These are phyloP conservation scores for Pelargonium cotyledonis DNA, from an alignment of 441 rosid species.

Conservation along the genomic window DNA sequence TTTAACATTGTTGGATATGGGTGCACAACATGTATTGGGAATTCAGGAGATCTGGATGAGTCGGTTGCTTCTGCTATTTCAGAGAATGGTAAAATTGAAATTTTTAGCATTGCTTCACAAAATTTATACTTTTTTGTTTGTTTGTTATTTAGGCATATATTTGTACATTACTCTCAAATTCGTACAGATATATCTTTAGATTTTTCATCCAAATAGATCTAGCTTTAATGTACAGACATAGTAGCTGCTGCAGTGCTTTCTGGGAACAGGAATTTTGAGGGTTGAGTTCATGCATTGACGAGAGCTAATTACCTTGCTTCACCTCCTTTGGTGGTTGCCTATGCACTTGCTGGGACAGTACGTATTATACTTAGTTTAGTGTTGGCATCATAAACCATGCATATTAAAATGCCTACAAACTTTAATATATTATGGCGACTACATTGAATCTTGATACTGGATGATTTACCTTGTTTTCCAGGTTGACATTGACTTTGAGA, in stretches of 20 bases:
- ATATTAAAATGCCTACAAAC: neutral
- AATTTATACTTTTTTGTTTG: no score
- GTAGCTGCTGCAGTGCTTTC: constrained; percentile 94
- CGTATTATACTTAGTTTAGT: no score
- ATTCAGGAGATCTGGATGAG: constrained; percentile 93
- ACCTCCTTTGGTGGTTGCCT: constrained; percentile 93
- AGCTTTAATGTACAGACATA: constrained; percentile 43
- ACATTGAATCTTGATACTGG: neutral
- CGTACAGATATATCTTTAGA: no score
- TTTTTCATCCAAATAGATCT: no score
- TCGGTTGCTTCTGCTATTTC: constrained; percentile 86
- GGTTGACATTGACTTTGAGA: constrained; percentile 94
- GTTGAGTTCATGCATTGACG: constrained; percentile 93
- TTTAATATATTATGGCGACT: no score
- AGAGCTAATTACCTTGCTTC: constrained; percentile 99
- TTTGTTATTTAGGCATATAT: no score
- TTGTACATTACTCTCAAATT: no score
- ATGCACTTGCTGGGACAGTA: constrained; percentile 99
- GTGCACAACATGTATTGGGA: constrained; percentile 98
- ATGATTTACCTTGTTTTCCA: constrained; percentile 25
- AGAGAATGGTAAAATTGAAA: constrained; percentile 56
- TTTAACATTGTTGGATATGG: constrained; percentile 95
- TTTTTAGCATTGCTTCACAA: neutral
- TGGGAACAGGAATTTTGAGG: constrained; percentile 95
- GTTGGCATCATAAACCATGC: no score